Percentiles rank a stretch among this genome's conserved stretches.
phyloP scores from a whole-genome alignment of 2,329 filamentous ascomycete genomes.

The Ambrosiella beaveri region DNA sequence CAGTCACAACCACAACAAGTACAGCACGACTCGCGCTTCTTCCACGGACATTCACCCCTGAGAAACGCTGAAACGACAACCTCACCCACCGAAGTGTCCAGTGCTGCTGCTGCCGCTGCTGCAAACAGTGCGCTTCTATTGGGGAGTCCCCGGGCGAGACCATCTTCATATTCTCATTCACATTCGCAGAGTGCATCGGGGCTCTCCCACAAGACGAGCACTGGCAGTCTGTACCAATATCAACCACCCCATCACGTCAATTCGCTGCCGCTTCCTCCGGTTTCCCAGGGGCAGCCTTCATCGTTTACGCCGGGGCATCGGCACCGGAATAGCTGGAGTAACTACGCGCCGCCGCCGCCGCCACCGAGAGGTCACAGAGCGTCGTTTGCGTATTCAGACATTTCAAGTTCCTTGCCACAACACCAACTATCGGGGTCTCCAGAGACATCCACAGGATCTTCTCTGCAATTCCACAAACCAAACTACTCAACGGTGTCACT shows the following conservation, averaged over 20 bases:
- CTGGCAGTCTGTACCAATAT: not conserved
- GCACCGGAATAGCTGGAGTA: not conserved
- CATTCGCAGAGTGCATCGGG: not conserved
- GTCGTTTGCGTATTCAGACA: not conserved
- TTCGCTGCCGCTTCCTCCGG: not conserved
- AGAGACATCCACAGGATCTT: too few species aligned
- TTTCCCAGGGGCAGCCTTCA: not conserved
- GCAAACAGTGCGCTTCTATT: not conserved
- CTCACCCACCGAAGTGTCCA: not conserved
- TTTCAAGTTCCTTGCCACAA: not conserved
- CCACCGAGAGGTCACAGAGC: not conserved
- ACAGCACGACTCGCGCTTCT: not conserved
- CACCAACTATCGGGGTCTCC: too few species aligned
- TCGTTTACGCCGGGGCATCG: not conserved
- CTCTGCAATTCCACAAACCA: not conserved
- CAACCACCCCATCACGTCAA: not conserved
- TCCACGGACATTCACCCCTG: constrained; percentile 2
- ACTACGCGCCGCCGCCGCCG: not conserved
- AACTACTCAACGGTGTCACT: not conserved
- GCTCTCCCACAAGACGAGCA: not conserved
- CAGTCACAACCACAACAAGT: not conserved
- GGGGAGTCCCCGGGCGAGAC: not conserved
- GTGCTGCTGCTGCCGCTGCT: not conserved
- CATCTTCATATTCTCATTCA: not conserved
- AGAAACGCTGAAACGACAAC: not conserved